Percentiles rank a stretch among this genome's conserved stretches.
Conservation (phyloP, 2,329 filamentous ascomycete species). For the Sporothrix brasiliensis region DNA sequence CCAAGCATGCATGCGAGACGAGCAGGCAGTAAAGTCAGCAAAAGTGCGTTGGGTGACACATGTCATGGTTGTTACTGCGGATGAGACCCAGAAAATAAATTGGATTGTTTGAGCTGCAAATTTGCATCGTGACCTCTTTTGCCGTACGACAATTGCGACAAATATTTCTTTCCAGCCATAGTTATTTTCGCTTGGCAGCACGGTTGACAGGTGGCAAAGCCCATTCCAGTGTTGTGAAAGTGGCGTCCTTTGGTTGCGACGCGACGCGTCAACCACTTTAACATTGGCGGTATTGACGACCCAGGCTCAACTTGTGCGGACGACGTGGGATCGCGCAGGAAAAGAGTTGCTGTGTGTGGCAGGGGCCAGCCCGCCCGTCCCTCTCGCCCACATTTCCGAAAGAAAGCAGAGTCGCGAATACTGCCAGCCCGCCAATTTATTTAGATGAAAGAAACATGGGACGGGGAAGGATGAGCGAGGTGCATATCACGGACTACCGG, state of each 20-base stretch:
- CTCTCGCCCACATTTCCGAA: not conserved
- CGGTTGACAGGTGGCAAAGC: constrained; percentile 1
- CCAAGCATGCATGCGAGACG: not conserved
- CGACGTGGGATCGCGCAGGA: constrained; percentile 8
- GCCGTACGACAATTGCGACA: no score
- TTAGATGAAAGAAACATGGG: constrained; percentile 13
- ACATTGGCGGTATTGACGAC: not conserved
- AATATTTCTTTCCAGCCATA: no score
- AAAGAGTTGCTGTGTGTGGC: not conserved
- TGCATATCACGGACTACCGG: constrained; percentile 15
- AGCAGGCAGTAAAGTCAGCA: not conserved
- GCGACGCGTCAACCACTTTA: constrained; percentile 27
- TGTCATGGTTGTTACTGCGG: not conserved
- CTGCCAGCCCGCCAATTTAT: constrained; percentile 22
- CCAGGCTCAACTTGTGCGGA: not conserved
- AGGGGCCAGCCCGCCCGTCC: not conserved
- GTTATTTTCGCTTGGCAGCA: constrained; percentile 2
- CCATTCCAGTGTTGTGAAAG: constrained; percentile 14
- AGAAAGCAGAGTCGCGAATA: constrained; percentile 10
- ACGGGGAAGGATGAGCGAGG: not conserved
- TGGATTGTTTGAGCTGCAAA: not conserved
- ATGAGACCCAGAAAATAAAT: not conserved
- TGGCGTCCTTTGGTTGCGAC: not conserved
- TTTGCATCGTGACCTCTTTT: no score
- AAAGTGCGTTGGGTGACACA: not conserved